phyloP scores from a whole-genome alignment of 108 stramenopile species.

The Nitzschia palea region DNA sequence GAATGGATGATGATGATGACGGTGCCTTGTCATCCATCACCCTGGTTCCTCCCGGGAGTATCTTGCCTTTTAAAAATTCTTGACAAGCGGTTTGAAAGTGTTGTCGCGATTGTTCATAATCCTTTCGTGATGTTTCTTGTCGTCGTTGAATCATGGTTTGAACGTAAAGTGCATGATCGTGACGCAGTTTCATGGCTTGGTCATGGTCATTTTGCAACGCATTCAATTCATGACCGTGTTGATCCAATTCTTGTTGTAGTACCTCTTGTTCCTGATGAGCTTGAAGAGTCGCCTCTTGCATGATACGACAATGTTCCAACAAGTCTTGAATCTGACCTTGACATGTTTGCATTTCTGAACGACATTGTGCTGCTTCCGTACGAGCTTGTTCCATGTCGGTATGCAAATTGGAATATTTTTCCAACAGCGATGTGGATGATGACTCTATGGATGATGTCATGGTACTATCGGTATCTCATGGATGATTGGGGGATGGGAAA shows the following conservation, averaged over 20 bases:
- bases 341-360: background rate
- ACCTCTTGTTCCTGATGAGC: slow-evolving; percentile 1
- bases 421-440: background rate
- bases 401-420: background rate
- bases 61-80: background rate
- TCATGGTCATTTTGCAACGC: background rate
- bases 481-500: no score
- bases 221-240: background rate
- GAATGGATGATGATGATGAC: no score
- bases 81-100: slow-evolving; percentile 36
- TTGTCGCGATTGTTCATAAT: background rate
- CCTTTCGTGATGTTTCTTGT: slow-evolving; percentile 13
- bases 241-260: background rate
- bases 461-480: background rate
- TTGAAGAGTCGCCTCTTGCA: background rate
- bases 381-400: background rate
- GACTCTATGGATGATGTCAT: background rate
- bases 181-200: background rate
- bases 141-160: slow-evolving; percentile 35
- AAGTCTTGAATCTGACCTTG: background rate
- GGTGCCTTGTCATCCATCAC: background rate
- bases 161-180: background rate
- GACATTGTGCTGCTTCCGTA: background rate
- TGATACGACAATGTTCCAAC: background rate
- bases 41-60: background rate